A percentile compares a stretch with the other conserved stretches of the same genome.
Evolutionary conservation across 768 basidiomycete genomes (phyloP).

Genomic region (Fomitopsis serialis): DNA sequence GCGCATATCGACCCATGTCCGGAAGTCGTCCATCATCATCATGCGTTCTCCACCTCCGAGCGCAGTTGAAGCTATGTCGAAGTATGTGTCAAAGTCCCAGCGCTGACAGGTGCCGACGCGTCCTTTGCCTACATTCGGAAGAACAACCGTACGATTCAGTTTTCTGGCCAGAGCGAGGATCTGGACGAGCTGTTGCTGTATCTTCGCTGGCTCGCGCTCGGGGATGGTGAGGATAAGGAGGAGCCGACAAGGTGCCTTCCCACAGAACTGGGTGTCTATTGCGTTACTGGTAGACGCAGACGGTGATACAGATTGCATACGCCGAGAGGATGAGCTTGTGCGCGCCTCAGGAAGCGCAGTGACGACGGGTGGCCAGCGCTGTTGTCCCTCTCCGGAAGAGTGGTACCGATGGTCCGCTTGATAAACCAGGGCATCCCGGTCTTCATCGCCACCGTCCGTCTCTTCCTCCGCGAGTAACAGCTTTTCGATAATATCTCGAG

Average conservation of each 20-base stretch:
- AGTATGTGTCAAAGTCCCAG: conserved; percentile 47
- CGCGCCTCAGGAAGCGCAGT: conserved; percentile 28
- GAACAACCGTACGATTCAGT: conserved; percentile 52
- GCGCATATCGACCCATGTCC: conserved; percentile 30
- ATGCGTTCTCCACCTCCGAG: conserved; percentile 15
- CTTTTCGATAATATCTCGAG: neutral
- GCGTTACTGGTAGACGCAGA: conserved; percentile 1
- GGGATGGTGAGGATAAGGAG: conserved; percentile 44
- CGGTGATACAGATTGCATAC: neutral
- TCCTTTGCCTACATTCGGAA: conserved; percentile 56
- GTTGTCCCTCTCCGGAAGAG: neutral
- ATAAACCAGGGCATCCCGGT: neutral
- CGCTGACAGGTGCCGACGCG: conserved; percentile 47
- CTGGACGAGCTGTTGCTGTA: conserved; percentile 49
- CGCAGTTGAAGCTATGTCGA: conserved; percentile 29
- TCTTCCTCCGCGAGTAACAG: neutral
- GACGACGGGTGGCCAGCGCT: conserved; percentile 28
- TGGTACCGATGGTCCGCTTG: neutral
- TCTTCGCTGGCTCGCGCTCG: conserved; percentile 53
- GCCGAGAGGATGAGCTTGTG: neutral
- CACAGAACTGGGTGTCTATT: conserved; percentile 22
- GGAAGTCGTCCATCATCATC: conserved; percentile 33
- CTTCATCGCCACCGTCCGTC: neutral
- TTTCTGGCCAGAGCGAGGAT: conserved; percentile 41
- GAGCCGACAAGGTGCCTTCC: conserved; percentile 32